These are phyloP conservation scores for Nigrospora oryzae DNA, from an alignment of 2,329 filamentous ascomycete genomes.

Conservation along the genomic window DNA sequence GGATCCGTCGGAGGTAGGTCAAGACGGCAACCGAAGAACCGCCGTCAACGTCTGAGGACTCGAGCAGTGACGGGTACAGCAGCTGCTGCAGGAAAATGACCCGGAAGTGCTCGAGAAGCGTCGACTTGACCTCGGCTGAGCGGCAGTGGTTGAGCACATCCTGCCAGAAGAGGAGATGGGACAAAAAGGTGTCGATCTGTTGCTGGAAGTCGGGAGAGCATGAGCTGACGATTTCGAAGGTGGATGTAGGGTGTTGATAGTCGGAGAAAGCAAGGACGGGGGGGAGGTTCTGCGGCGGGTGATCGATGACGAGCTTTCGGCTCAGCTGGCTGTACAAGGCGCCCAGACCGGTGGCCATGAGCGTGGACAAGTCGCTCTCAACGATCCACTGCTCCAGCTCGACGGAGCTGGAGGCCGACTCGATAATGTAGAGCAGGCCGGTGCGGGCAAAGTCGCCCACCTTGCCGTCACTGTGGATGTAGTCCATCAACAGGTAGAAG, in stretches of 20 bases:
- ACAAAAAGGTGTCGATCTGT: constrained; percentile 90
- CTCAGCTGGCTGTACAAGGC: constrained; percentile 61
- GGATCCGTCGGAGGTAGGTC: constrained; percentile 82
- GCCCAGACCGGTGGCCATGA: constrained; percentile 94
- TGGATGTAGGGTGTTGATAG: constrained; percentile 64
- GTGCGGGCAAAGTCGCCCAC: constrained; percentile 95
- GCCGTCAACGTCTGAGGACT: constrained; percentile 94
- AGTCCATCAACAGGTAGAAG: constrained; percentile 92
- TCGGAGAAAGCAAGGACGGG: constrained; percentile 85
- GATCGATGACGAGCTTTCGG: constrained; percentile 74
- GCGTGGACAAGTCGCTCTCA: constrained; percentile 87
- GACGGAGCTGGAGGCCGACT: constrained; percentile 76
- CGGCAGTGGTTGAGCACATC: constrained; percentile 94
- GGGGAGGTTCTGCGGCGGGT: constrained; percentile 66
- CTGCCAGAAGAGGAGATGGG: constrained; percentile 95
- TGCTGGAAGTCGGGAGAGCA: constrained; percentile 68
- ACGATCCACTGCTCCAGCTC: constrained; percentile 92
- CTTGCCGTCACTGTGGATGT: constrained; percentile 91
- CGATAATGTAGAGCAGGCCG: constrained; percentile 89
- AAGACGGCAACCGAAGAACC: constrained; percentile 94
- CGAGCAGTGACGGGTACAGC: constrained; percentile 88
- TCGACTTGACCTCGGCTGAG: constrained; percentile 85
- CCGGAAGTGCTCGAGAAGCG: constrained; percentile 91
- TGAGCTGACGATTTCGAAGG: constrained; percentile 64
- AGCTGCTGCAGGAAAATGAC: constrained; percentile 93